Conservation (phyloP, 768 basidiomycete genomes). For the Bullera alba region DNA sequence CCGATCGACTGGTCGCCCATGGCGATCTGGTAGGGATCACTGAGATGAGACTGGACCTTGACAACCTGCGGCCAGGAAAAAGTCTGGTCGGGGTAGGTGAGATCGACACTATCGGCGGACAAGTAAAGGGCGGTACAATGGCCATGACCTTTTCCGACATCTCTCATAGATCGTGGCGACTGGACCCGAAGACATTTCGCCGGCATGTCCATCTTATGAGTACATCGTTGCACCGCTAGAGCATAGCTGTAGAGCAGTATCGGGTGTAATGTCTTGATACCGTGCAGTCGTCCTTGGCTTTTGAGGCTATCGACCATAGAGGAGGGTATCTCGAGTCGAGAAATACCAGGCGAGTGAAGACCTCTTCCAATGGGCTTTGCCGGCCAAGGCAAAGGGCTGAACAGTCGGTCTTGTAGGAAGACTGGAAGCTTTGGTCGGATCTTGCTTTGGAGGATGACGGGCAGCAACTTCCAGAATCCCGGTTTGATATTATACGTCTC, state of each 20-base stretch:
- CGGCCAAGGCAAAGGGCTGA: neutral
- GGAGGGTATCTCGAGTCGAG: neutral
- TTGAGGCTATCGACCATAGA: conserved; percentile 5
- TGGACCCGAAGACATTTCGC: neutral
- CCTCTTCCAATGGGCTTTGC: neutral
- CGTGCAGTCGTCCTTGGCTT: neutral
- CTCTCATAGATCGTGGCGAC: conserved; percentile 11
- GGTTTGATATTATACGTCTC: neutral
- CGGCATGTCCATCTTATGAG: neutral
- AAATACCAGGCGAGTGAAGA: neutral
- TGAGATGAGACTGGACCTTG: conserved; percentile 4
- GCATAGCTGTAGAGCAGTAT: conserved; percentile 6
- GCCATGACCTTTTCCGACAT: conserved; percentile 7
- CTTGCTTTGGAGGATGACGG: neutral
- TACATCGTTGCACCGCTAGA: conserved; percentile 12
- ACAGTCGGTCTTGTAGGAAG: neutral
- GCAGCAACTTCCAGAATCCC: neutral
- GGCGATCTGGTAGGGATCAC: neutral
- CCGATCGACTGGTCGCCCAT: conserved; percentile 12
- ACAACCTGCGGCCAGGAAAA: conserved; percentile 10
- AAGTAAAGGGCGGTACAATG: conserved; percentile 12
- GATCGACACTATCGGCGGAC: neutral
- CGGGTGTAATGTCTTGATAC: conserved; percentile 15
- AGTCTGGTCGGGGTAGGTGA: neutral
- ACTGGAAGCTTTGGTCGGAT: neutral